Evolutionary conservation across 345 rosid species (phyloP).

Genomic region (Cardiospermum halicacabum): DNA sequence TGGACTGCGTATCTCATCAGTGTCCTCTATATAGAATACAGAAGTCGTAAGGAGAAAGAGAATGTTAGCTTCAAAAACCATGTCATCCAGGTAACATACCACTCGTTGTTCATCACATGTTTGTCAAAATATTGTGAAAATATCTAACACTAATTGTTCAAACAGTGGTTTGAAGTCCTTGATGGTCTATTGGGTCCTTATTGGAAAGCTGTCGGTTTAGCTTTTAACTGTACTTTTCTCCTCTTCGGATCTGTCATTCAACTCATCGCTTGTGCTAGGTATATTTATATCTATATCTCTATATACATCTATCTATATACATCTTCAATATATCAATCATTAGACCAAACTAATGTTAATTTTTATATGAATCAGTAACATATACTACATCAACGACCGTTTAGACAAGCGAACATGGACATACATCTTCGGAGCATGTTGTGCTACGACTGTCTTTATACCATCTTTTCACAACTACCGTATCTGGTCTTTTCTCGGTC

Average conservation of each 20-base stretch:
- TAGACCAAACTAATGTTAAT: no score
- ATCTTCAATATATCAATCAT: no score
- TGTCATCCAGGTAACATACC: constrained; percentile 63
- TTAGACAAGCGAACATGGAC: constrained; percentile 99
- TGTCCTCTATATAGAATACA: constrained; percentile 87
- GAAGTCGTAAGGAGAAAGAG: constrained; percentile 92
- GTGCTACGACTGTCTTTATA: constrained; percentile 97
- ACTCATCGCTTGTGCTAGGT: constrained; percentile 98
- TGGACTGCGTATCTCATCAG: constrained; percentile 99
- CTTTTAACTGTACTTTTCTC: constrained; percentile 96
- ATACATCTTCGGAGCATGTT: constrained; percentile 98
- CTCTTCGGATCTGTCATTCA: constrained; percentile 98
- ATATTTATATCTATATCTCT: not conserved
- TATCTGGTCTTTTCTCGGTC: constrained; percentile 97
- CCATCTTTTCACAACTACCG: constrained; percentile 98
- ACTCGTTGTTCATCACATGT: not conserved
- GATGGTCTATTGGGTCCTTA: constrained; percentile 91
- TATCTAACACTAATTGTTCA: no score
- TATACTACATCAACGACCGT: constrained; percentile 91
- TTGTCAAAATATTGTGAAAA: no score
- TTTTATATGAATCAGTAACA: no score
- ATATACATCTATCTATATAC: no score
- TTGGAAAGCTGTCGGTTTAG: constrained; percentile 95
- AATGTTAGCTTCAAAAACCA: constrained; percentile 93
- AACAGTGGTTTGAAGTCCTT: constrained; percentile 97